These are phyloP conservation scores for Trametes pubescens DNA, from an alignment of 1,284 basidiomycete species.

Conservation along the genomic window DNA sequence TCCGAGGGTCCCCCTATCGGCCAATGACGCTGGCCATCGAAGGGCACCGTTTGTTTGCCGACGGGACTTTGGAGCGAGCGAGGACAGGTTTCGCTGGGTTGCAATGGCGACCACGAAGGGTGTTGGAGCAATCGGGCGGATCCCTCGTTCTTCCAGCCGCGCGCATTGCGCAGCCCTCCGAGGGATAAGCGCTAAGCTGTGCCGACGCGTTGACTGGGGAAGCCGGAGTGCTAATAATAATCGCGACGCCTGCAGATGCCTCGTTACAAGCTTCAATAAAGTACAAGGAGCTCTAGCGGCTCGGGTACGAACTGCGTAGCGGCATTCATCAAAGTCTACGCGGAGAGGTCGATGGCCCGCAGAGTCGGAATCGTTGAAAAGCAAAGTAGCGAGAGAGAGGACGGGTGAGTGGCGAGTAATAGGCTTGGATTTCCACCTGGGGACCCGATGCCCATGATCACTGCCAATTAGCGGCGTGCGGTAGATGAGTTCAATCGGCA, in stretches of 20 bases:
- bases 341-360: no score
- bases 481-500: no score
- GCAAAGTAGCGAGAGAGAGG: no score
- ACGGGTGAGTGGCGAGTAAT: no score
- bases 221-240: background rate
- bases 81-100: constrained; percentile 10
- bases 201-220: background rate
- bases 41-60: constrained; percentile 22
- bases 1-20: background rate
- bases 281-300: background rate
- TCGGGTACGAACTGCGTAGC: no score
- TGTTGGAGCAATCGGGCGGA: constrained; percentile 19
- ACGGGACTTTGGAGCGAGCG: background rate
- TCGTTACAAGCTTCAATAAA: background rate
- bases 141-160: background rate
- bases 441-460: no score
- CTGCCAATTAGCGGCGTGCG: no score
- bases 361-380: no score
- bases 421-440: no score
- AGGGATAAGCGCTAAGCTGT: background rate
- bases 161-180: background rate
- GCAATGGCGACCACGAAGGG: constrained; percentile 21
- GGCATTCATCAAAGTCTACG: no score
- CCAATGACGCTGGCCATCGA: constrained; percentile 8
- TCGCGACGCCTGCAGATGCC: background rate